Percentiles rank a stretch among this genome's conserved stretches.
These are phyloP conservation scores for Colletotrichum sp. DNA, from an alignment of 2,329 filamentous ascomycete species.

Conservation along the genomic window DNA sequence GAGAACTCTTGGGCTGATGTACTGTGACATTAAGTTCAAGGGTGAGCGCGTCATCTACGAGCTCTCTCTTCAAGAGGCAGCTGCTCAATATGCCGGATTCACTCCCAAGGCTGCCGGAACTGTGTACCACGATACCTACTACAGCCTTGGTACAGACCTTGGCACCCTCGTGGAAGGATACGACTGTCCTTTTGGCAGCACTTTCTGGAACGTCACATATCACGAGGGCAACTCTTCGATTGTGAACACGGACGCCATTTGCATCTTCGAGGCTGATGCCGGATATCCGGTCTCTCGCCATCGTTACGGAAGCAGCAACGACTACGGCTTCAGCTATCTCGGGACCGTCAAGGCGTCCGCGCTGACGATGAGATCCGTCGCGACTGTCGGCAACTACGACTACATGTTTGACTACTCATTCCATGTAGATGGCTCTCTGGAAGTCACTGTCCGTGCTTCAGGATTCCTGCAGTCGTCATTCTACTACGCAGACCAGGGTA, in stretches of 20 bases:
- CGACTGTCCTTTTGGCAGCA: constrained; percentile 44
- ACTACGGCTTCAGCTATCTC: constrained; percentile 33
- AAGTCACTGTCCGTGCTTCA: constrained; percentile 43
- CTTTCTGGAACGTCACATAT: constrained; percentile 38
- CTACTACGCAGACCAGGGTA: constrained; percentile 36
- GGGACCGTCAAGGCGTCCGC: constrained; percentile 36
- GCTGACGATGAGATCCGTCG: constrained; percentile 25
- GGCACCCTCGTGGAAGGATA: constrained; percentile 45
- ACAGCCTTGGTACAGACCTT: constrained; percentile 37
- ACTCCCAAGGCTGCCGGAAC: constrained; percentile 48
- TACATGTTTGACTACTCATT: constrained; percentile 42
- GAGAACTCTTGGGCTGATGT: constrained; percentile 47
- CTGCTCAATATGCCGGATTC: constrained; percentile 56
- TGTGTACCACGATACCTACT: constrained; percentile 47
- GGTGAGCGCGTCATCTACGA: constrained; percentile 57
- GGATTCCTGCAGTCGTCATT: constrained; percentile 40
- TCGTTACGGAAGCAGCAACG: constrained; percentile 26
- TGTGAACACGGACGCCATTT: constrained; percentile 36
- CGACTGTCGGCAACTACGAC: constrained; percentile 48
- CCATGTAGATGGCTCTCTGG: constrained; percentile 40
- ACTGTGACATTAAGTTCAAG: constrained; percentile 57
- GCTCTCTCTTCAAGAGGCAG: constrained; percentile 56
- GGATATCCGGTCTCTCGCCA: constrained; percentile 42
- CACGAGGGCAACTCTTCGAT: constrained; percentile 33
- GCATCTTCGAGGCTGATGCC: constrained; percentile 42